A percentile compares a stretch with the other conserved stretches of the same genome.
Conservation (phyloP, 2,329 filamentous ascomycete species). For the Aspergillus floridensis region DNA sequence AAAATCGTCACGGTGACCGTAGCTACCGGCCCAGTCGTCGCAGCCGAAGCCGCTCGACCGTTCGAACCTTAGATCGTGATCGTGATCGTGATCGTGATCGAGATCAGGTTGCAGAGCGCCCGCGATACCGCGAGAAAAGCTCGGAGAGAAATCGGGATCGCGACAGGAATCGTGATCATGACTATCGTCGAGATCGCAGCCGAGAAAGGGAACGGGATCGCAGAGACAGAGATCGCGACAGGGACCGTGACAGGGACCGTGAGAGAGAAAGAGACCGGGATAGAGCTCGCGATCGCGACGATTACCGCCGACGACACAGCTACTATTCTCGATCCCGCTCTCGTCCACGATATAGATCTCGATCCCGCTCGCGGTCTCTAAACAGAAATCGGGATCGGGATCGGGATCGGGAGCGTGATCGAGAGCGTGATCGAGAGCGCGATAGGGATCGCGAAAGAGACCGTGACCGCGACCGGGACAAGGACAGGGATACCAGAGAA, state of each 20-base stretch:
- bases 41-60: conserved; percentile 35
- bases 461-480: conserved; percentile 12
- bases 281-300: conserved; percentile 15
- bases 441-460: conserved; percentile 11
- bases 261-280: conserved; percentile 16
- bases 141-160: conserved; percentile 12
- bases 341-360: conserved; percentile 9
- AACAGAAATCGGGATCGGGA: conserved; percentile 14
- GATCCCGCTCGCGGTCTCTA: conserved; percentile 13
- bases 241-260: conserved; percentile 5
- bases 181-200: conserved; percentile 13
- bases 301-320: conserved; percentile 26
- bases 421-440: conserved; percentile 7
- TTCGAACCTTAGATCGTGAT: conserved; percentile 27
- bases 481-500: conserved; percentile 9
- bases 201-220: conserved; percentile 23
- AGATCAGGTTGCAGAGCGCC: conserved; percentile 3
- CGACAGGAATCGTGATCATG: conserved; percentile 19
- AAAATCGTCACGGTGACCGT: conserved; percentile 28
- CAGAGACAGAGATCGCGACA: conserved; percentile 17
- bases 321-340: conserved; percentile 26
- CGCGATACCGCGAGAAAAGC: conserved; percentile 13
- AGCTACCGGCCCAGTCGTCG: conserved; percentile 35
- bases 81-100: conserved; percentile 21
- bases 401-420: conserved; percentile 4